phyloP scores from a whole-genome alignment of 2,329 filamentous ascomycete genomes.

The Ophiostoma sp. region DNA sequence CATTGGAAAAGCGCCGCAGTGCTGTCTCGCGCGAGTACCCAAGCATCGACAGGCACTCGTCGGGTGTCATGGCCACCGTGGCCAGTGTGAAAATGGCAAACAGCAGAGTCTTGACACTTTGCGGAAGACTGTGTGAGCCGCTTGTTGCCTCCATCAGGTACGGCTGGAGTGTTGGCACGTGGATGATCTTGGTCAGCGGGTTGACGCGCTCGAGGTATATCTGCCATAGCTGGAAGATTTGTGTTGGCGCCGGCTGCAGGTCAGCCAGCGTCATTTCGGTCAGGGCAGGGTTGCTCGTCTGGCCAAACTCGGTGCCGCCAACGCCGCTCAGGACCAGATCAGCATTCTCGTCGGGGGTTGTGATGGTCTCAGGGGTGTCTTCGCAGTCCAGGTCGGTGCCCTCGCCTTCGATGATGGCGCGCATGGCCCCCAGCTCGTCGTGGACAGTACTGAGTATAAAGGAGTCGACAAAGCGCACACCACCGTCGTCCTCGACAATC shows the following conservation, averaged over 20 bases:
- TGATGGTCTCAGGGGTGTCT: constrained; percentile 41
- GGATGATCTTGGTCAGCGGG: constrained; percentile 65
- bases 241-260: constrained; percentile 59
- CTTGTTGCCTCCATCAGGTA: constrained; percentile 59
- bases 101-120: constrained; percentile 56
- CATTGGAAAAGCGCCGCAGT: constrained; percentile 48
- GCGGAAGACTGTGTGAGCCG: constrained; percentile 50
- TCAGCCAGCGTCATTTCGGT: constrained; percentile 41
- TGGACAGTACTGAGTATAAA: constrained; percentile 50
- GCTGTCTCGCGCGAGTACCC: constrained; percentile 47
- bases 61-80: constrained; percentile 49
- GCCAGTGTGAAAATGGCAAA: constrained; percentile 63
- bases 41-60: constrained; percentile 52
- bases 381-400: constrained; percentile 43
- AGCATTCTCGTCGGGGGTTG: constrained; percentile 47
- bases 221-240: constrained; percentile 70
- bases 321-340: constrained; percentile 43
- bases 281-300: constrained; percentile 34
- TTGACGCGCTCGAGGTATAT: constrained; percentile 69
- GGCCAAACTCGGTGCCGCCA: neutral
- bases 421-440: constrained; percentile 56
- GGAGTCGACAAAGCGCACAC: constrained; percentile 54
- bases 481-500: constrained; percentile 51
- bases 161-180: constrained; percentile 64
- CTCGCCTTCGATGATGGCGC: constrained; percentile 53